Base-by-base conservation (phyloP, 345 rosid genomes). In the Eucalyptus grandis region DNA sequence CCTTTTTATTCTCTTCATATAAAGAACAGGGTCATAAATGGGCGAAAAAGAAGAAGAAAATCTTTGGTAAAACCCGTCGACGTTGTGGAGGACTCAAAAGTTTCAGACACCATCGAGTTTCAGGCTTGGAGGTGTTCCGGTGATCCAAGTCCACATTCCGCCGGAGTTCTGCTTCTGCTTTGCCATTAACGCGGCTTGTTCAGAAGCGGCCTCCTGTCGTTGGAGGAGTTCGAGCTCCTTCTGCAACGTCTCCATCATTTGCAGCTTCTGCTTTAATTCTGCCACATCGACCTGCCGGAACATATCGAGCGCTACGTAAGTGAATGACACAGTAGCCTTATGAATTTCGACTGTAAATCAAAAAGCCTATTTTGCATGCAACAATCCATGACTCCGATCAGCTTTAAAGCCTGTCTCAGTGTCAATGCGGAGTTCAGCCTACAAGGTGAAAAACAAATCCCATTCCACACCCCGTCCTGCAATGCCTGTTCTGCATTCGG, bases 131-230 rank as follows among this genome's bases (percentile, higher is more conserved):
- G 99, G 96, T 88, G 94, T 60, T 90, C 99, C 99, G 0, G 99
- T 98, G 37, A 98, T 96, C 99, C 99, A 98, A 60, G 98, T 96
- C 99, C 99, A 98, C 88, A 97, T 95, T 7, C 99, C 97, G 67
- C 99, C 95, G 1, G 99, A 97, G 89, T 96, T 91, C 91, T 97
- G 98, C 92, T 93, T 92, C 89, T 93, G 94, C 91, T 93, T 96
- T 81, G 99, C 96, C 31, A 91, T 93, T 51, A 94, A 89, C 88
- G 95, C 98, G 9, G 98, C 99, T 93, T 98, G 93, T 92, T 96
- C 99, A 3, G 99, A 97, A 27, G 98, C 97, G n/a, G 99, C 99
- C 92, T 96, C 96, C 90, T 98, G 99, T 60, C 99, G 96, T 91
- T 93, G 98, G 37, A 98, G 95, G 83, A 97, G 98, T 89, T 97